These are phyloP conservation scores for Epichloe glyceriae DNA, from an alignment of 2,329 filamentous ascomycete species.

Conservation along the genomic window DNA sequence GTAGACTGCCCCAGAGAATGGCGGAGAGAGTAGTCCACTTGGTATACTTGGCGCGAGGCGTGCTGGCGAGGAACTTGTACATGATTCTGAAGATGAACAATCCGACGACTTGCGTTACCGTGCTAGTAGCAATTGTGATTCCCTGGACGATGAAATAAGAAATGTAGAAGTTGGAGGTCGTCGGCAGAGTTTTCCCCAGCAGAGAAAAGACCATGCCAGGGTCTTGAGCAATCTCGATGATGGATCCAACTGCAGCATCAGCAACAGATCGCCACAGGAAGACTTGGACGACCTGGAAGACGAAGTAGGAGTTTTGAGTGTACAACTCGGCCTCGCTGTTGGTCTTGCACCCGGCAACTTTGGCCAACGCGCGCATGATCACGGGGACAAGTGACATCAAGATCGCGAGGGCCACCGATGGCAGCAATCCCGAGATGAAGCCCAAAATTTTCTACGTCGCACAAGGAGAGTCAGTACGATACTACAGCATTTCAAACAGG, in stretches of 20 bases:
- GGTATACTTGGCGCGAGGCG: conserved; percentile 64
- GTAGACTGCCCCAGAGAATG: conserved; percentile 64
- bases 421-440: conserved; percentile 72
- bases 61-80: conserved; percentile 60
- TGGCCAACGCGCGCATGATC: conserved; percentile 55
- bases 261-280: conserved; percentile 78
- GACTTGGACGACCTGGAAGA: conserved; percentile 83
- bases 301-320: conserved; percentile 85
- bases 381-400: conserved; percentile 73
- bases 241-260: conserved; percentile 61
- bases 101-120: conserved; percentile 54
- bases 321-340: conserved; percentile 71
- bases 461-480: neutral
- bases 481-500: neutral
- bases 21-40: conserved; percentile 57
- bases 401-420: conserved; percentile 63
- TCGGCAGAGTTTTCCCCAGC: conserved; percentile 62
- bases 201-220: conserved; percentile 49
- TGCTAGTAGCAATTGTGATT: conserved; percentile 59
- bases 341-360: conserved; percentile 66
- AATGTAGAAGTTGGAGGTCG: conserved; percentile 86
- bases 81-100: conserved; percentile 55
- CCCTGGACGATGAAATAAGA: conserved; percentile 81
- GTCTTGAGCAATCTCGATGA: conserved; percentile 46
- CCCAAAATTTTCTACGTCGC: conserved; percentile 44